These are phyloP conservation scores for Hsuehochloa calcarea DNA, from an alignment of 176 grass and related monocot genomes.

Conservation along the genomic window DNA sequence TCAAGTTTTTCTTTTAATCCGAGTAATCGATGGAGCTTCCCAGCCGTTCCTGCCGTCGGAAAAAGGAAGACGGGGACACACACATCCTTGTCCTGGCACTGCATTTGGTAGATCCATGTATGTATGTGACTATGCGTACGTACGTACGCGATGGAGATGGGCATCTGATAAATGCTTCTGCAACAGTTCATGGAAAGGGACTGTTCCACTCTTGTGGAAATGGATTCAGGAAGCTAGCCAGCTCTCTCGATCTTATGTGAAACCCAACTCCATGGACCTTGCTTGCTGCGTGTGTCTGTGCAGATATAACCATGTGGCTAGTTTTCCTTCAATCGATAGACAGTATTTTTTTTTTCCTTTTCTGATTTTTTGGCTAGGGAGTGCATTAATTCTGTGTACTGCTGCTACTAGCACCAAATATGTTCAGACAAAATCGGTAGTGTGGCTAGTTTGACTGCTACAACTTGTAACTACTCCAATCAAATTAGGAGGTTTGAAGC, in stretches of 20 bases:
- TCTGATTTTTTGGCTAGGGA: neutral
- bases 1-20: neutral
- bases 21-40: too few relatives aligned
- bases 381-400: neutral
- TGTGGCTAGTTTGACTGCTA: constrained; percentile 3
- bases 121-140: neutral
- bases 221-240: too few relatives aligned
- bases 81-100: constrained; percentile 7
- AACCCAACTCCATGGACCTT: neutral
- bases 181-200: constrained; percentile 20
- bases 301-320: neutral
- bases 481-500: neutral
- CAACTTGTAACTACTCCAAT: neutral
- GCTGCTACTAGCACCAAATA: neutral
- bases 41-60: neutral
- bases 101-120: neutral
- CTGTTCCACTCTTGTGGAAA: neutral
- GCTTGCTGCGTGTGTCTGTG: neutral
- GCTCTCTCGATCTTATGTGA: neutral
- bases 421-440: neutral
- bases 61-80: neutral
- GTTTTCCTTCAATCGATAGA: neutral
- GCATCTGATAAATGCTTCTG: neutral
- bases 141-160: neutral
- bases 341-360: neutral